Evolutionary conservation across 169 alveolate genomes (phyloP).

Genomic region (Toxoplasma gondii): DNA sequence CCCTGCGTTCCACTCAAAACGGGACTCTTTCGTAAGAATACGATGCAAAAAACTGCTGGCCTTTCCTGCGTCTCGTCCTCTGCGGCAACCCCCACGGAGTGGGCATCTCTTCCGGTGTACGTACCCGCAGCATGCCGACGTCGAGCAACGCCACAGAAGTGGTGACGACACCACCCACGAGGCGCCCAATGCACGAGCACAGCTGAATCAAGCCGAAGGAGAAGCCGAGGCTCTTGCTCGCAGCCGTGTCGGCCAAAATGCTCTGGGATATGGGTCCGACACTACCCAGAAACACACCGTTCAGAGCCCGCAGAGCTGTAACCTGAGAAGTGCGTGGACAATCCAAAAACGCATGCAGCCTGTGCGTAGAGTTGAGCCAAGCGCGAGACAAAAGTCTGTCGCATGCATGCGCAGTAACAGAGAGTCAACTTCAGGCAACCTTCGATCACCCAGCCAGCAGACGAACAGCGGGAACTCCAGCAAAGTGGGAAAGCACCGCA

Average conservation of each 20-base stretch:
- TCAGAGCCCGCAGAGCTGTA: constrained; percentile 80
- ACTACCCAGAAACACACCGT: constrained; percentile 86
- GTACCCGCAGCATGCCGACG: constrained; percentile 78
- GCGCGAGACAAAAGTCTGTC: no score
- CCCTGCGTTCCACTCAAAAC: no score
- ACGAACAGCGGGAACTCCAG: no score
- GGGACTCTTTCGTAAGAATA: no score
- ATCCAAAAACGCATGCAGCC: not conserved
- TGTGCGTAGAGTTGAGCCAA: not conserved
- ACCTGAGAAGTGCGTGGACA: constrained; percentile 63
- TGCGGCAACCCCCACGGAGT: no score
- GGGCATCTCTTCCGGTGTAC: not conserved
- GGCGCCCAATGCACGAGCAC: constrained; percentile 83
- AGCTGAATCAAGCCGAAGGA: constrained; percentile 87
- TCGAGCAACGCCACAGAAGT: constrained; percentile 82
- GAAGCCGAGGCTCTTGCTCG: constrained; percentile 77
- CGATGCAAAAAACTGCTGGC: no score
- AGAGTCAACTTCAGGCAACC: no score
- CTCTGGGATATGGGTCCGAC: constrained; percentile 87
- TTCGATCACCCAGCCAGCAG: no score
- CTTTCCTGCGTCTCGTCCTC: no score
- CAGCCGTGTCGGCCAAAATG: constrained; percentile 83
- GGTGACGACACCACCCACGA: constrained; percentile 86
- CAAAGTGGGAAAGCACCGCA: no score
- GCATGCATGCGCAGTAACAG: no score